Evolutionary conservation across 768 basidiomycete species (phyloP), one percentile per base, ranked within the genome.

Genomic region (Naganishia vishniacii): DNA sequence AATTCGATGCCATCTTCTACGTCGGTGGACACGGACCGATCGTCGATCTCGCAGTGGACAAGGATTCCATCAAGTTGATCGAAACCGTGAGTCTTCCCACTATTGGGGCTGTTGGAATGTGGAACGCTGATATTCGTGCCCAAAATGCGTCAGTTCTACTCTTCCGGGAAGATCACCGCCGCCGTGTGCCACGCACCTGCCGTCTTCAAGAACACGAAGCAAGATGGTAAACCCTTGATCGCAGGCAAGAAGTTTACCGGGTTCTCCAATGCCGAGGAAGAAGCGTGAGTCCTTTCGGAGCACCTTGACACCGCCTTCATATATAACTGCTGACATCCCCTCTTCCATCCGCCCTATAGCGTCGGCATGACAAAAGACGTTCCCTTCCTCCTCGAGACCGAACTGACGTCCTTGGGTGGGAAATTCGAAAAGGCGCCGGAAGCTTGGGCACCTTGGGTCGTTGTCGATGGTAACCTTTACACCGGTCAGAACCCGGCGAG

Each of bases 161-260:
- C 81, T 59, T 74, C 81, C 11, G 84, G 83, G 47, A 89, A 88
- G 78, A 76, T 86, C 65, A 82, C 84, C 7, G 70, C 84, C 3
- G 87, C 87, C 3, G 88, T 91, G 26, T 90, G 89, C 80, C 89
- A 90, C 77, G 89, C 88, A 16, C 83, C 88, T 58, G 86, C 40
- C 23, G 82, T 85, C 15, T 79, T 79, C 20, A 85, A 77, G 37
- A 69, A 69, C 2, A 82, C 80, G 7, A 84, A 84, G 67, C 77
- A 78, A 6, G 72, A 81, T 18, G 84, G 84, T 47, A 82, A 84
- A 66, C 84, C 86, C 0, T 85, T 89, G 67, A 84, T 89, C 72
- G 79, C 77, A 3, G 86, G 84, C 13, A 82, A 80, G 61, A 71
- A 73, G 18, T 79, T 79, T 53, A 88, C 88, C 0, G 86, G 83